Conservation (phyloP, 805 yeast genomes). For the Wickerhamiella dianesei region DNA sequence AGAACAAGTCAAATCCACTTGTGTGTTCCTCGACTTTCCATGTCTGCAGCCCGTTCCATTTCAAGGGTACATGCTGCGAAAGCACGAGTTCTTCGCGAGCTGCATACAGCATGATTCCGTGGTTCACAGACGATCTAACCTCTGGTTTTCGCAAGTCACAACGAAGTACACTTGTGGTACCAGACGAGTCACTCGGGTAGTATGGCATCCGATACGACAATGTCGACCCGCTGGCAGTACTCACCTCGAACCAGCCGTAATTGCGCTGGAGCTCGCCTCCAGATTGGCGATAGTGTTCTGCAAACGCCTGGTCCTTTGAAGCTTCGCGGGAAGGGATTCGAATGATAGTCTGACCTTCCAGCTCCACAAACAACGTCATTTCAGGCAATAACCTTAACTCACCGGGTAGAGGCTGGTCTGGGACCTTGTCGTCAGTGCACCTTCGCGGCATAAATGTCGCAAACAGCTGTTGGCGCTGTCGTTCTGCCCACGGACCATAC, state of each 20-base stretch:
- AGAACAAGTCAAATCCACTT: conserved; percentile 41
- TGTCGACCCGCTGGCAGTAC: conserved; percentile 40
- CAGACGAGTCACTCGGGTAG: conserved; percentile 31
- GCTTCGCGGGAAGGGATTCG: conserved; percentile 75
- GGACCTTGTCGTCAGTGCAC: conserved; percentile 37
- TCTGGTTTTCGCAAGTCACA: conserved; percentile 43
- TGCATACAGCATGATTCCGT: conserved; percentile 60
- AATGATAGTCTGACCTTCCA: conserved; percentile 52
- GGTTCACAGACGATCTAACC: conserved; percentile 74
- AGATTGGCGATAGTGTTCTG: conserved; percentile 3
- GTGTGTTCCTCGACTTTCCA: conserved; percentile 54
- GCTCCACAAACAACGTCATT: conserved; percentile 40
- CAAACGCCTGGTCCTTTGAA: conserved; percentile 44
- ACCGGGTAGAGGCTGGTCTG: conserved; percentile 35
- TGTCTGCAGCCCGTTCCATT: conserved; percentile 66
- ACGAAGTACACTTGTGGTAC: conserved; percentile 41
- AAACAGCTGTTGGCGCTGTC: conserved; percentile 59
- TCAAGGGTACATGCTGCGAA: conserved; percentile 53
- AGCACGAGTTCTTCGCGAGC: conserved; percentile 41
- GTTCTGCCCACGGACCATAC: conserved; percentile 95
- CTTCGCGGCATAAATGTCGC: conserved; percentile 48
- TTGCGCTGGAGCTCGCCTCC: conserved; percentile 33
- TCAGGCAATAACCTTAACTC: conserved; percentile 41
- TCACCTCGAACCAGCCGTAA: conserved; percentile 86
- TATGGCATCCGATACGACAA: conserved; percentile 29